phyloP scores from a whole-genome alignment of 495 filamentous ascomycete species.

The Penicillium argentinense region DNA sequence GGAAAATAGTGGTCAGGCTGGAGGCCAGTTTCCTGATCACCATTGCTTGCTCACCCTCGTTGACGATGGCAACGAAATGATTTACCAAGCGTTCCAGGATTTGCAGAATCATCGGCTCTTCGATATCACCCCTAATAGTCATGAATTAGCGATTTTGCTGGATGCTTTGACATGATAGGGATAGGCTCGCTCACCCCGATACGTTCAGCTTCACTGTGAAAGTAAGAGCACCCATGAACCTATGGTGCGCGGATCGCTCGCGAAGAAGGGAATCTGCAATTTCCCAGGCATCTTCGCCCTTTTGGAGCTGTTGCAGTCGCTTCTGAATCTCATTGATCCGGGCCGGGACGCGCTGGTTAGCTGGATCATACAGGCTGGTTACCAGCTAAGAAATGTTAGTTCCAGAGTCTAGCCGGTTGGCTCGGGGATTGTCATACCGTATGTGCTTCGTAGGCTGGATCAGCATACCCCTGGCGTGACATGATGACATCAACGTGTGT shows the following conservation, averaged over 20 bases:
- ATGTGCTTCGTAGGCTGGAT: conserved; percentile 20
- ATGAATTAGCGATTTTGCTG: neutral
- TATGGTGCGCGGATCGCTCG: conserved; percentile 62
- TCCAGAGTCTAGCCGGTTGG: neutral
- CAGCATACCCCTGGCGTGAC: conserved; percentile 6
- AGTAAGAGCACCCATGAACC: conserved; percentile 93
- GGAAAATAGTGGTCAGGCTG: conserved; percentile 75
- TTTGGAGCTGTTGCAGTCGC: conserved; percentile 73
- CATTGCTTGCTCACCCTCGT: conserved; percentile 57
- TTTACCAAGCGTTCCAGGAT: conserved; percentile 69
- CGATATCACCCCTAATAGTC: conserved; percentile 59
- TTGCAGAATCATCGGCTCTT: conserved; percentile 57
- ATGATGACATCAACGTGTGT: conserved; percentile 4
- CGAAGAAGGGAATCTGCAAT: conserved; percentile 72
- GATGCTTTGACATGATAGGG: neutral
- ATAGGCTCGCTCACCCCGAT: conserved; percentile 17
- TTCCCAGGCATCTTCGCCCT: conserved; percentile 78
- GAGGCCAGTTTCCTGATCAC: conserved; percentile 83
- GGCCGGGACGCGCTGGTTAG: conserved; percentile 45
- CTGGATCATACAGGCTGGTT: conserved; percentile 68
- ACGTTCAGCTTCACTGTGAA: conserved; percentile 88
- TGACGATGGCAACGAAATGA: conserved; percentile 62
- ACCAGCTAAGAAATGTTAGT: conserved; percentile 29
- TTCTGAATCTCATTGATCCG: conserved; percentile 69
- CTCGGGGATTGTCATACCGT: neutral